Conservation (phyloP, 257 asterid genomes). For the Eustoma russellianum region DNA sequence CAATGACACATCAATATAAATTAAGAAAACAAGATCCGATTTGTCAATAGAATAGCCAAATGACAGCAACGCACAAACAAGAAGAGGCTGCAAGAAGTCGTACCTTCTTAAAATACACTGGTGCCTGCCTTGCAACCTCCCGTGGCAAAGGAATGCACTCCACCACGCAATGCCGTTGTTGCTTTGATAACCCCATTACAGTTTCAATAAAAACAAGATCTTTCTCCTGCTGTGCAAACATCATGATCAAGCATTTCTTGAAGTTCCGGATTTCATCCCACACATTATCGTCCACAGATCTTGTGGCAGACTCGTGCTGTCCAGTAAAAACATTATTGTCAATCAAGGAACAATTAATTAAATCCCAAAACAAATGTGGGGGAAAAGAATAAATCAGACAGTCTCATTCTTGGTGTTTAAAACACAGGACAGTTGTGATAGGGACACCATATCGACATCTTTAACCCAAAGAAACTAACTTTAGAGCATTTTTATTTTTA, state of each 20-base stretch:
- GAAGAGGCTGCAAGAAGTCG: too few species aligned
- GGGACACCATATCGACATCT: too few species aligned
- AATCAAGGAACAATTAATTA: background rate
- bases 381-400: too few species aligned
- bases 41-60: background rate
- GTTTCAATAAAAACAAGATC: slow-evolving; percentile 83
- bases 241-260: slow-evolving; percentile 97
- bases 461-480: too few species aligned
- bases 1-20: too few species aligned
- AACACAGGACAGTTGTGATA: too few species aligned
- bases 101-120: slow-evolving; percentile 92
- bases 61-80: background rate
- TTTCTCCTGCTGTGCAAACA: slow-evolving; percentile 79
- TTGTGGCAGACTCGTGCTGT: slow-evolving; percentile 87
- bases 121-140: slow-evolving; percentile 77
- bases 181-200: slow-evolving; percentile 69
- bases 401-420: too few species aligned
- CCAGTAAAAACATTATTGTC: slow-evolving; percentile 9
- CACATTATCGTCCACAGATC: slow-evolving; percentile 75
- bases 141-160: slow-evolving; percentile 88
- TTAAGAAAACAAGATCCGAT: too few species aligned
- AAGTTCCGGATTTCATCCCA: slow-evolving; percentile 93
- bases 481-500: too few species aligned
- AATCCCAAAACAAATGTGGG: too few species aligned
- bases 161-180: slow-evolving; percentile 79